These are phyloP conservation scores for Lumnitzera racemosa DNA, from an alignment of 345 rosid species.

Conservation along the genomic window DNA sequence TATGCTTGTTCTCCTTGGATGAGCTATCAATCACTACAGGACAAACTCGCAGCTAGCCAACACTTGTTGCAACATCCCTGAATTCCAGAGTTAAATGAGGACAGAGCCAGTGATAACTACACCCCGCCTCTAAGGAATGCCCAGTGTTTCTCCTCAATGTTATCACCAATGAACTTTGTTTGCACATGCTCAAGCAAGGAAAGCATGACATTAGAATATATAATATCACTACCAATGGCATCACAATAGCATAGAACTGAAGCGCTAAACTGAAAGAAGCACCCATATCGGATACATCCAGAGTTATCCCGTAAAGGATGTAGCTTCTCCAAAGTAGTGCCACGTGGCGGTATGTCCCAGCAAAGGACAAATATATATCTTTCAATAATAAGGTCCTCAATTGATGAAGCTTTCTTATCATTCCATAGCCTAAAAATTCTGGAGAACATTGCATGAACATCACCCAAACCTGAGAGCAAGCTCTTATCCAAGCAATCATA, in stretches of 20 bases:
- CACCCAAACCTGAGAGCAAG: slow-evolving; percentile 44
- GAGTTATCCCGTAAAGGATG: slow-evolving; percentile 29
- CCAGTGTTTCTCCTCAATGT: slow-evolving; percentile 62
- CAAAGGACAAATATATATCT: slow-evolving; percentile 80
- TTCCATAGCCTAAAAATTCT: slow-evolving; percentile 70
- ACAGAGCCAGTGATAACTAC: slow-evolving; percentile 69
- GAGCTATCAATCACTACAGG: slow-evolving; percentile 39
- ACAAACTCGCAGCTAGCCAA: slow-evolving; percentile 19
- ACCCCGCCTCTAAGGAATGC: slow-evolving; percentile 69
- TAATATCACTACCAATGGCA: slow-evolving; percentile 29
- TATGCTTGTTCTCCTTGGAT: slow-evolving; percentile 34
- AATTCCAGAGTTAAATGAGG: slow-evolving; percentile 58
- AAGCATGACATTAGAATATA: slow-evolving; percentile 34
- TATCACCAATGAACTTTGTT: slow-evolving; percentile 31
- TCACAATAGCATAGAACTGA: slow-evolving; percentile 35
- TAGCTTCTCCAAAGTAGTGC: slow-evolving; percentile 25
- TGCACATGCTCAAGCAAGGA: slow-evolving; percentile 40
- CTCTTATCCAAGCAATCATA: slow-evolving; percentile 41
- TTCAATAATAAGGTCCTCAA: slow-evolving; percentile 85
- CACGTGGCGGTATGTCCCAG: slow-evolving; percentile 57
- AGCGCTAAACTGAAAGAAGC: slow-evolving; percentile 53
- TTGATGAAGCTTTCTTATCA: slow-evolving; percentile 49
- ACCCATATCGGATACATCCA: slow-evolving; percentile 39
- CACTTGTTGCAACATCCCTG: slow-evolving; percentile 26
- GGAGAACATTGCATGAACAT: slow-evolving; percentile 45